These are phyloP conservation scores for Parathielavia hyrcaniae DNA, from an alignment of 495 filamentous ascomycete species.

Conservation along the genomic window DNA sequence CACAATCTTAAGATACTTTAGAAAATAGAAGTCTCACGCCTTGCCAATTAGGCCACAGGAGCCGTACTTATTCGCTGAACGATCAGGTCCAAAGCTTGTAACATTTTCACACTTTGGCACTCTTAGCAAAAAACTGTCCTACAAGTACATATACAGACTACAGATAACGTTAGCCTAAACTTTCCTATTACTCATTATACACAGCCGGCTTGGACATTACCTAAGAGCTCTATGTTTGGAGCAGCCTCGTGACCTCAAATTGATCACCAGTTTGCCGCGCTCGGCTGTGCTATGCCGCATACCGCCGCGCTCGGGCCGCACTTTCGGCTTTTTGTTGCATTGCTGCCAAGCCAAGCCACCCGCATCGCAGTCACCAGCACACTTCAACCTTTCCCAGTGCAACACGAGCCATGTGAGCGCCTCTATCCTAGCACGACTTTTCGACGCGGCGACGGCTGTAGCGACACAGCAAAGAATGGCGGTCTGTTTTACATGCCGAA, in stretches of 20 bases:
- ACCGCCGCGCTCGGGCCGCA: neutral
- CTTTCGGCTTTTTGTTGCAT: too few relatives aligned
- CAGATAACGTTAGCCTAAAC: too few relatives aligned
- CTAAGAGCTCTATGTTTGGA: too few relatives aligned
- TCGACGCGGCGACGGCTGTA: neutral
- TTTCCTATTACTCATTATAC: too few relatives aligned
- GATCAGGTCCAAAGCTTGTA: too few relatives aligned
- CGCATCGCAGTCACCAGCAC: neutral
- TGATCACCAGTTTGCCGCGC: too few relatives aligned
- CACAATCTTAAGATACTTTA: constrained; percentile 14
- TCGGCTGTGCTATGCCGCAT: neutral
- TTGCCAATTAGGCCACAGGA: constrained; percentile 19
- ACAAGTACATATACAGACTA: too few relatives aligned
- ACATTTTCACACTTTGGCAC: too few relatives aligned
- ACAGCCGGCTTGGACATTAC: too few relatives aligned
- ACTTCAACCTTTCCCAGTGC: neutral
- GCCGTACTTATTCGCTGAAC: constrained; percentile 2
- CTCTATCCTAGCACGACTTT: neutral
- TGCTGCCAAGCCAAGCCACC: constrained; percentile 8
- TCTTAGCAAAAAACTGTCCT: too few relatives aligned
- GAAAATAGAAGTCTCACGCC: constrained; percentile 18
- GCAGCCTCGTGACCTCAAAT: too few relatives aligned
- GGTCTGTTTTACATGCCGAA: constrained; percentile 14
- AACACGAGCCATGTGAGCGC: neutral
- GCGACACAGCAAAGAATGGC: constrained; percentile 17